Conservation (phyloP, 306 rosid genomes). For the Hippophae rhamnoides region DNA sequence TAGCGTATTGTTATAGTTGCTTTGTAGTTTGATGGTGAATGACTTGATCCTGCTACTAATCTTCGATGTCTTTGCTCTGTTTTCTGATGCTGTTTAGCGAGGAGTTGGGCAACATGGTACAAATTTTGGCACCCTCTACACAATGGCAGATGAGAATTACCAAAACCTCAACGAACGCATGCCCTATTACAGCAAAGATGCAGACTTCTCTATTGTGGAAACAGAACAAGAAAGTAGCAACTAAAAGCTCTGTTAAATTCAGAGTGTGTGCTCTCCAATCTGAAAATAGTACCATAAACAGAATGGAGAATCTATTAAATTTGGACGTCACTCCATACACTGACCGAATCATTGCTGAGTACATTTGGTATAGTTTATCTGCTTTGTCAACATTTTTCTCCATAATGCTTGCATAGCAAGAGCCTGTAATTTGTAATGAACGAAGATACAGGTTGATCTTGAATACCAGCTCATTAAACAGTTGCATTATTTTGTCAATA, state of each 20-base stretch:
- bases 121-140: constrained; percentile 86
- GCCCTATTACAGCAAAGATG: constrained; percentile 56
- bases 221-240: constrained; percentile 54
- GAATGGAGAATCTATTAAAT: constrained; percentile 65
- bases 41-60: background rate
- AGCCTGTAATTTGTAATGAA: background rate
- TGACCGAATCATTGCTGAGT: constrained; percentile 87
- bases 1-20: background rate
- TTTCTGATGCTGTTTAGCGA: constrained; percentile 14
- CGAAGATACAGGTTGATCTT: background rate
- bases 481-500: background rate
- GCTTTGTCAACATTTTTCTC: constrained; percentile 9
- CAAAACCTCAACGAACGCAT: constrained; percentile 37
- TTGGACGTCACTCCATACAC: constrained; percentile 76
- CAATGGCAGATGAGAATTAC: constrained; percentile 74
- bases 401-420: background rate
- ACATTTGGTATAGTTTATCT: constrained; percentile 59
- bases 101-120: constrained; percentile 68
- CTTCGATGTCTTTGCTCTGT: constrained; percentile 2
- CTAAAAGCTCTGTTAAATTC: constrained; percentile 44
- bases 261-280: constrained; percentile 52
- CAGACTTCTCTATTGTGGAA: constrained; percentile 63
- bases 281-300: constrained; percentile 56
- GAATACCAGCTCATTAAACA: background rate
- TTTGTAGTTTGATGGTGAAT: constrained; percentile 4